Evolutionary conservation across 495 filamentous ascomycete species (phyloP), one percentile per base, ranked within the genome.

Genomic region (Xylaria acuta): DNA sequence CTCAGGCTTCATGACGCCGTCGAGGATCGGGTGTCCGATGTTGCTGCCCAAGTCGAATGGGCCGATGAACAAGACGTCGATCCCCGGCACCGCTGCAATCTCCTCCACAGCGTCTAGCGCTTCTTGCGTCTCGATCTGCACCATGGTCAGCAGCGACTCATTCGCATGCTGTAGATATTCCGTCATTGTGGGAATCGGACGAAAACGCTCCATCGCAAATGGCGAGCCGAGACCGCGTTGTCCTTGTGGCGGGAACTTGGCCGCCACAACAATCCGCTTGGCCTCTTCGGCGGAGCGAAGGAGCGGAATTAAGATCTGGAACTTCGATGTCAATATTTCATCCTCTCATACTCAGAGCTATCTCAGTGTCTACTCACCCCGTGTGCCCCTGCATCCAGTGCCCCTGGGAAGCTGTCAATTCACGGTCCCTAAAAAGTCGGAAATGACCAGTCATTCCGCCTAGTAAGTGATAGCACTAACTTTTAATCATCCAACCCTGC

Each of bases 111-210:
- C 84, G 3, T 92, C 88, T 53, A 96, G 81, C 0, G 92, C 92
- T 74, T 90, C 90, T 72, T 84, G 84, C 0, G 93, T 96, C 80
- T 97, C 93, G 68, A 96, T 94, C 83, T 96, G 93, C 38, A 94
- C 88, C 75, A 93, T 90, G 27, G 91, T 92, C 41, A 94, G 78
- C 16, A 95, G 81, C 47, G 86, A 85, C 12, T 88, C 87, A 80
- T 95, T 95, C 34, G 93, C 92, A 70, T 94, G 87, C 73, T 91
- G 87, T 32, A 94, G 84, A 73, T 97, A 97, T 51, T 92, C 89
- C 3, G 85, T 85, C 70, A 85, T 74, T 5, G 85, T 85, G 20
- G 86, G 82, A 1, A 79, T 79, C 1, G 89, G 85, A 56, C 80
- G 76, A 75, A 94, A 94, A 58, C 83, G 86, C 70, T 90, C 88